A percentile compares a stretch with the other conserved stretches of the same genome.
These are phyloP conservation scores for Curvularia spicifera DNA, from an alignment of 2,329 filamentous ascomycete species.

Conservation along the genomic window DNA sequence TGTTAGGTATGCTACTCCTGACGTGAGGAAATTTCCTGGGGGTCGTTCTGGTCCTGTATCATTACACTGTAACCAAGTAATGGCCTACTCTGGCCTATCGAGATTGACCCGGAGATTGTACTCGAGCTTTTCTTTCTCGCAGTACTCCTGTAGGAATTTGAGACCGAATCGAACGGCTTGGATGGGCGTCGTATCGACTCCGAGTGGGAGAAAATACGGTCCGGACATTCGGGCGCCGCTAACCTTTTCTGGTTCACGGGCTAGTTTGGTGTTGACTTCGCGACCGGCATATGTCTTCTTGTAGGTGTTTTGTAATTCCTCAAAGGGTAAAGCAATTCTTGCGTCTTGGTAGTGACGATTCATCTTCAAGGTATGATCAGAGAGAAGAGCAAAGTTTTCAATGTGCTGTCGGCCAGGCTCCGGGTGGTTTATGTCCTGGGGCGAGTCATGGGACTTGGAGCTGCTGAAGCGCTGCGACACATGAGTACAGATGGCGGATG, in stretches of 20 bases:
- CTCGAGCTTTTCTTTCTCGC: conserved; percentile 41
- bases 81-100: conserved; percentile 27
- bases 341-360: conserved; percentile 38
- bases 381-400: conserved; percentile 37
- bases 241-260: conserved; percentile 44
- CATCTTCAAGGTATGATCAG: conserved; percentile 39
- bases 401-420: conserved; percentile 35
- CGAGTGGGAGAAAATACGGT: conserved; percentile 51
- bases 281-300: conserved; percentile 49
- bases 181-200: conserved; percentile 51
- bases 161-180: conserved; percentile 54
- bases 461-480: conserved; percentile 37
- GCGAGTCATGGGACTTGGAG: conserved; percentile 36
- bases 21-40: not conserved
- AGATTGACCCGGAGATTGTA: conserved; percentile 38
- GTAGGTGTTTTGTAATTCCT: conserved; percentile 47
- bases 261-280: conserved; percentile 27
- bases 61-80: not conserved
- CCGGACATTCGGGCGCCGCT: conserved; percentile 44
- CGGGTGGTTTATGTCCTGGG: conserved; percentile 30
- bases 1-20: not conserved
- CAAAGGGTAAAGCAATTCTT: conserved; percentile 37
- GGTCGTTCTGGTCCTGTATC: not conserved
- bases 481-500: conserved; percentile 46
- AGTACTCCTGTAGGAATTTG: conserved; percentile 53